Percentiles rank a stretch among this genome's conserved stretches.
These are phyloP conservation scores for Nannochloropsis salina DNA, from an alignment of 108 stramenopile species.

Conservation along the genomic window DNA sequence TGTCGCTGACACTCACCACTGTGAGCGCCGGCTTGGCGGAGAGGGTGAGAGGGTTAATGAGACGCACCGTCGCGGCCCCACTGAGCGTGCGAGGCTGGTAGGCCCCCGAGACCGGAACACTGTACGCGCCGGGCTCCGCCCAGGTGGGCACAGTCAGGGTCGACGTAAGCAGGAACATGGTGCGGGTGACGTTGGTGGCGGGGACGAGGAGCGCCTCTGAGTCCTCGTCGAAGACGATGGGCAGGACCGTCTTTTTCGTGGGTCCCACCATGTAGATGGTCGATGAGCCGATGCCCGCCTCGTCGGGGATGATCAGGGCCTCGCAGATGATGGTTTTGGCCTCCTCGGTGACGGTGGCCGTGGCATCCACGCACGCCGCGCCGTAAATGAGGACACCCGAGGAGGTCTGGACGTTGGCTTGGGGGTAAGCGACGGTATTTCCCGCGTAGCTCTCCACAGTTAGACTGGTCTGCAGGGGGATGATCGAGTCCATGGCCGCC, in stretches of 20 bases:
- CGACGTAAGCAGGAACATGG: neutral
- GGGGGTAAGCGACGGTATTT: neutral
- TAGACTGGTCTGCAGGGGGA: neutral
- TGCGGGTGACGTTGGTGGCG: neutral
- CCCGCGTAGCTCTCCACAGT: neutral
- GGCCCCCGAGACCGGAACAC: neutral
- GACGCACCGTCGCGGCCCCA: neutral
- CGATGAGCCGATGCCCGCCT: neutral
- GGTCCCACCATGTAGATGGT: conserved; percentile 8
- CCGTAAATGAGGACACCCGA: neutral
- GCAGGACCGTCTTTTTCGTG: neutral
- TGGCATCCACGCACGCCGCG: neutral
- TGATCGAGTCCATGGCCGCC: neutral
- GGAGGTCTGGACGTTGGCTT: neutral
- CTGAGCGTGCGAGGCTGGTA: neutral
- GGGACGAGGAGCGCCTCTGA: neutral
- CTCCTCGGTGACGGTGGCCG: neutral
- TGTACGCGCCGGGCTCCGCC: neutral
- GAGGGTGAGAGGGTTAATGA: neutral
- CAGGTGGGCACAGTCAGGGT: conserved; percentile 10
- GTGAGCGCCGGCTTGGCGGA: neutral
- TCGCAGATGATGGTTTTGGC: conserved; percentile 17
- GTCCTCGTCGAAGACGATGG: conserved; percentile 11
- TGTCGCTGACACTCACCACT: neutral
- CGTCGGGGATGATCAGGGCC: neutral